Conservation (phyloP, 495 filamentous ascomycete species). For the Penicillium atrosanguineum region DNA sequence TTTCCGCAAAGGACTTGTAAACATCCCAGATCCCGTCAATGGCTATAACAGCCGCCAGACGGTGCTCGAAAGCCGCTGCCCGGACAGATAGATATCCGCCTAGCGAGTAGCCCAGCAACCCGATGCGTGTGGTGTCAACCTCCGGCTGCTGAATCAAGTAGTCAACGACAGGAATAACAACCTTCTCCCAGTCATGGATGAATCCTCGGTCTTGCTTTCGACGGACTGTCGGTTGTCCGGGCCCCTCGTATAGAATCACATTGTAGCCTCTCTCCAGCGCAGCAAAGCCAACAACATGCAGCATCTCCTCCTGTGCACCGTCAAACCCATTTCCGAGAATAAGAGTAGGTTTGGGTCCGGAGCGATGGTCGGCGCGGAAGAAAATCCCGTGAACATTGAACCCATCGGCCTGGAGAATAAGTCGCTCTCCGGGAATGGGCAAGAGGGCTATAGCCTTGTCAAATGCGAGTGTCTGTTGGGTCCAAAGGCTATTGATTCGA, state of each 20-base stretch:
- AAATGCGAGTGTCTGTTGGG: constrained; percentile 11
- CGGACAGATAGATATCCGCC: constrained; percentile 52
- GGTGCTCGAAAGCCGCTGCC: constrained; percentile 40
- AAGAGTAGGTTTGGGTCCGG: constrained; percentile 11
- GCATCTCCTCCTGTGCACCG: too few relatives aligned
- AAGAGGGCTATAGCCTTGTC: too few relatives aligned
- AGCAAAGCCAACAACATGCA: constrained; percentile 27
- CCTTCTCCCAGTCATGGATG: constrained; percentile 43
- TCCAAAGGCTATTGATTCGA: too few relatives aligned
- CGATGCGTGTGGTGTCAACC: constrained; percentile 50
- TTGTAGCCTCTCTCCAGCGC: constrained; percentile 42
- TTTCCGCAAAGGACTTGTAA: constrained; percentile 2
- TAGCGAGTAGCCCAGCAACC: constrained; percentile 59
- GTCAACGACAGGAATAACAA: constrained; percentile 40
- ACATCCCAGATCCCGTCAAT: constrained; percentile 36
- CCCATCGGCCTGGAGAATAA: too few relatives aligned
- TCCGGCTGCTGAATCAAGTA: constrained; percentile 25
- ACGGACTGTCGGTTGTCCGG: constrained; percentile 37
- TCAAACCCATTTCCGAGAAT: too few relatives aligned
- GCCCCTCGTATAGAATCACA: constrained; percentile 43
- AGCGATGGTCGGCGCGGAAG: too few relatives aligned
- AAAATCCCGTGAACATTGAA: too few relatives aligned
- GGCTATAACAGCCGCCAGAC: constrained; percentile 33
- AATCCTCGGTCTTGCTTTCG: constrained; percentile 39
- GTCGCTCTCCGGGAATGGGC: too few relatives aligned